These are phyloP conservation scores for Schoenoplectus triqueter DNA, from an alignment of 202 grass and related monocot species.

Conservation along the genomic window DNA sequence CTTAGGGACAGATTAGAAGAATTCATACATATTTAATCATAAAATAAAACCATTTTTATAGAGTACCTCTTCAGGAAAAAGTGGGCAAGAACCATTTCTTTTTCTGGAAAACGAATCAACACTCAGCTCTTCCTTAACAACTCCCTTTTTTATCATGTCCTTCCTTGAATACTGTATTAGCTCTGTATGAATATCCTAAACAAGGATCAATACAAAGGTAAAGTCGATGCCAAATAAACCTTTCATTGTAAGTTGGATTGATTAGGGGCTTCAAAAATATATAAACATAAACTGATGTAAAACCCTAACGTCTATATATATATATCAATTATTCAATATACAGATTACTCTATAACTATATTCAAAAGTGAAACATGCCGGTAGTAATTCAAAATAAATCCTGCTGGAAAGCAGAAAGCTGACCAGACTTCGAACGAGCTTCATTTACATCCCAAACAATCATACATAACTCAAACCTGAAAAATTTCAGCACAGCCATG, in stretches of 20 bases:
- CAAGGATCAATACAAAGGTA: slow-evolving; percentile 43
- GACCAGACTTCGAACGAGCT: background rate
- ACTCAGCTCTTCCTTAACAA: slow-evolving; percentile 67
- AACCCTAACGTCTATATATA: background rate
- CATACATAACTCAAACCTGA: slow-evolving; percentile 68
- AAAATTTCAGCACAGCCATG: slow-evolving; percentile 99
- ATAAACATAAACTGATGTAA: background rate
- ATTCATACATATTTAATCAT: background rate
- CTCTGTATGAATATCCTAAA: slow-evolving; percentile 94
- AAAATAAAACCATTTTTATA: background rate
- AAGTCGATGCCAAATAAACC: slow-evolving; percentile 2
- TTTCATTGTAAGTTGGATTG: background rate
- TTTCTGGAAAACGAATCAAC: slow-evolving; percentile 89
- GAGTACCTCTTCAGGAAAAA: slow-evolving; percentile 95
- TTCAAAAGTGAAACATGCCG: background rate
- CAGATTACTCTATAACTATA: background rate
- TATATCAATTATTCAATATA: background rate
- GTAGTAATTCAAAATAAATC: background rate
- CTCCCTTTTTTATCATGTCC: slow-evolving; percentile 84
- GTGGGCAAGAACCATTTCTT: slow-evolving; percentile 84
- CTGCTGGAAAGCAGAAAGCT: background rate
- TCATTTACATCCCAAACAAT: slow-evolving; percentile 16
- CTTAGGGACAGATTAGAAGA: slow-evolving; percentile 4
- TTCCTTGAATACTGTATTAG: slow-evolving; percentile 94
- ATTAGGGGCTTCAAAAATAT: background rate